Evolutionary conservation across 1,284 basidiomycete species (phyloP).

Genomic region (Puccinia sorghi): DNA sequence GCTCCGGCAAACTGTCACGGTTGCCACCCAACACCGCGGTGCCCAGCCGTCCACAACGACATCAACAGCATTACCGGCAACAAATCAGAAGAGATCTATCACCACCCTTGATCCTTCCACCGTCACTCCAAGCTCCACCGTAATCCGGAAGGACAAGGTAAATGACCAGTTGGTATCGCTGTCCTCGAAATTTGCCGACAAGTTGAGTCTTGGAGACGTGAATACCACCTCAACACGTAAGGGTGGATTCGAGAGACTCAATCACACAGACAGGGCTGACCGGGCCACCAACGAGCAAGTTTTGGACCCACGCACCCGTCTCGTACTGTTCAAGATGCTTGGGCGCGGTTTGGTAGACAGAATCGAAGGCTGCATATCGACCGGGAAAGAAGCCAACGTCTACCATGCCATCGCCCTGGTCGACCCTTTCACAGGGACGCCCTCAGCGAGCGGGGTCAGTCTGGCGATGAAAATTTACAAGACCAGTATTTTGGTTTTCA

Average conservation of each 20-base stretch:
- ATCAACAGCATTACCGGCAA: slow-evolving; percentile 34
- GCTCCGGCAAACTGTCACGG: slow-evolving; percentile 41
- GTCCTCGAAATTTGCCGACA: slow-evolving; percentile 43
- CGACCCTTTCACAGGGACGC: slow-evolving; percentile 59
- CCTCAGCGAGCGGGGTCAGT: slow-evolving; percentile 60
- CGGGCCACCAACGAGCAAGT: slow-evolving; percentile 93
- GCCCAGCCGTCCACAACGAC: slow-evolving; percentile 15
- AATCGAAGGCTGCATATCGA: slow-evolving; percentile 89
- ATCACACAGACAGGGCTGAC: slow-evolving; percentile 88
- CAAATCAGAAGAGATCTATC: slow-evolving; percentile 45
- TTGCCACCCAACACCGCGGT: slow-evolving; percentile 14
- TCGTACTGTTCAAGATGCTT: slow-evolving; percentile 91
- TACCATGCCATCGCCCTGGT: slow-evolving; percentile 71
- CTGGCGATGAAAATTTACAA: slow-evolving; percentile 97
- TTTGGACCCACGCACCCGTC: slow-evolving; percentile 81
- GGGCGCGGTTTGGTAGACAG: slow-evolving; percentile 79
- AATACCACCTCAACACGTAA: slow-evolving; percentile 84
- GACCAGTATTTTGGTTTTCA: slow-evolving; percentile 95
- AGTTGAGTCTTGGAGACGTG: slow-evolving; percentile 60
- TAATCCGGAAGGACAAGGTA: slow-evolving; percentile 49
- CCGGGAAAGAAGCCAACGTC: slow-evolving; percentile 96
- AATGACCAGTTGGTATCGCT: slow-evolving; percentile 51
- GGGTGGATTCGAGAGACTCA: slow-evolving; percentile 77
- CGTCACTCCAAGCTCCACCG: slow-evolving; percentile 48
- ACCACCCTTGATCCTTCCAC: slow-evolving; percentile 50